phyloP scores from a whole-genome alignment of 352 stramenopile species.

The Phytopythium ostracodes region DNA sequence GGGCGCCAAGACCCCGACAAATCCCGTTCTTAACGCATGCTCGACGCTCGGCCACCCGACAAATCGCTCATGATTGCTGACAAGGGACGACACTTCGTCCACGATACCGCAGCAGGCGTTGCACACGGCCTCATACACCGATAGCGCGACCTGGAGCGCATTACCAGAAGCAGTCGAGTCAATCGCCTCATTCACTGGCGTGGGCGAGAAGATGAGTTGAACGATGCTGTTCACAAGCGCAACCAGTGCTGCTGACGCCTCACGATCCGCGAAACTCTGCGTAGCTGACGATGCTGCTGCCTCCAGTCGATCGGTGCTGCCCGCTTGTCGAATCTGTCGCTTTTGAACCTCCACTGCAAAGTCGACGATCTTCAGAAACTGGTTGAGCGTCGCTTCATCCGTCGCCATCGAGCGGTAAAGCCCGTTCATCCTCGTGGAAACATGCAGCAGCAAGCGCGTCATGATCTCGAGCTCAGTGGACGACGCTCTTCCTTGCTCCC shows the following conservation, averaged over 20 bases:
- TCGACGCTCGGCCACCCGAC: conserved; percentile 18
- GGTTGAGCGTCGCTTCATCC: conserved; percentile 22
- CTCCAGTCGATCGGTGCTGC: not conserved
- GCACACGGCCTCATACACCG: conserved; percentile 19
- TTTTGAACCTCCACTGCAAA: conserved; percentile 32
- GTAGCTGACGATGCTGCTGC: not conserved
- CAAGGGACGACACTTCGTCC: conserved; percentile 12
- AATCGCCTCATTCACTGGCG: not conserved
- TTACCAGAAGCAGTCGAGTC: not conserved
- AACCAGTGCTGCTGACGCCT: conserved; percentile 30
- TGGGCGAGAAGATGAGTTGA: conserved; percentile 28
- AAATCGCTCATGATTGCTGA: conserved; percentile 11
- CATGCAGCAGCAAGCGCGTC: conserved; percentile 28
- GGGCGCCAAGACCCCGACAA: conserved; percentile 32
- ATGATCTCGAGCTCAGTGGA: conserved; percentile 45
- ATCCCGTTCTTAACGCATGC: conserved; percentile 22
- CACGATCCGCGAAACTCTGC: conserved; percentile 5
- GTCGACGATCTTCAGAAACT: conserved; percentile 31
- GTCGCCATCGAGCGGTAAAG: conserved; percentile 27
- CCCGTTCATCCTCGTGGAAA: conserved; percentile 28
- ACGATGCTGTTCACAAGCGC: conserved; percentile 44
- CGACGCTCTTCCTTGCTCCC: conserved; percentile 23
- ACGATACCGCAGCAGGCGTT: conserved; percentile 26
- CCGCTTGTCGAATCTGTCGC: conserved; percentile 13
- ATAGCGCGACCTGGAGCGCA: conserved; percentile 16